Percentiles rank a stretch among this genome's conserved stretches.
Conservation (phyloP, 1,284 basidiomycete species). For the Bondarzewia mesenterica region DNA sequence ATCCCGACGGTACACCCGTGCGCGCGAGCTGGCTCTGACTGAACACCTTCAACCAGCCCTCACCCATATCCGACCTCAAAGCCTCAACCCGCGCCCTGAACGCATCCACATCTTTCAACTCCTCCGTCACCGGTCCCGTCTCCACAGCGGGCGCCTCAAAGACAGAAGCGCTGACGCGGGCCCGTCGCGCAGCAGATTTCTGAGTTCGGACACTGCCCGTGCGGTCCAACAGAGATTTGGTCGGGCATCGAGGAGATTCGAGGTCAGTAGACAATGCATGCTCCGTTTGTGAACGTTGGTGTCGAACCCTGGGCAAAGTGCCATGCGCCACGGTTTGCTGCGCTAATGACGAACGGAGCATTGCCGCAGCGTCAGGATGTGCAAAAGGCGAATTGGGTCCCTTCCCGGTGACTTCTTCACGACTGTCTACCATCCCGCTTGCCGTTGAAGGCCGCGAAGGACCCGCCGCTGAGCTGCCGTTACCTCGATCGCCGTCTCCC, state of each 20-base stretch:
- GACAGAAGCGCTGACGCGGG: slow-evolving; percentile 47
- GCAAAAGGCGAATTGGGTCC: neutral
- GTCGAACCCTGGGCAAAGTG: neutral
- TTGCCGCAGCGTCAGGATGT: neutral
- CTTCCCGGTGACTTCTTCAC: neutral
- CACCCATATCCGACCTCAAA: slow-evolving; percentile 78
- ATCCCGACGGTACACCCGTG: slow-evolving; percentile 14
- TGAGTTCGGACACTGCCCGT: slow-evolving; percentile 10
- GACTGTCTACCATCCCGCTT: neutral
- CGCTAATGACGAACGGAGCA: neutral
- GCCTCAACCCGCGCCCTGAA: slow-evolving; percentile 76
- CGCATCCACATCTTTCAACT: slow-evolving; percentile 49
- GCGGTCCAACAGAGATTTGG: slow-evolving; percentile 2
- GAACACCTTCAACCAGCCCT: slow-evolving; percentile 79
- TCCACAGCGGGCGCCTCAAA: slow-evolving; percentile 42
- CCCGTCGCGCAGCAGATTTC: slow-evolving; percentile 37
- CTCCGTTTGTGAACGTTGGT: slow-evolving; percentile 15
- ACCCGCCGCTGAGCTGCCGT: slow-evolving; percentile 15
- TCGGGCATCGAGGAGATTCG: neutral
- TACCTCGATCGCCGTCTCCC: slow-evolving; percentile 30
- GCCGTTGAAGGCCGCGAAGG: neutral
- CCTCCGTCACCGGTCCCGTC: slow-evolving; percentile 24
- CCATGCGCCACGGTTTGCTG: neutral
- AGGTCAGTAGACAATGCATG: slow-evolving; percentile 5
- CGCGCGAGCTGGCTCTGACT: slow-evolving; percentile 47